These are phyloP conservation scores for Plantago rigida DNA, from an alignment of 305 asterid genomes.

Conservation along the genomic window DNA sequence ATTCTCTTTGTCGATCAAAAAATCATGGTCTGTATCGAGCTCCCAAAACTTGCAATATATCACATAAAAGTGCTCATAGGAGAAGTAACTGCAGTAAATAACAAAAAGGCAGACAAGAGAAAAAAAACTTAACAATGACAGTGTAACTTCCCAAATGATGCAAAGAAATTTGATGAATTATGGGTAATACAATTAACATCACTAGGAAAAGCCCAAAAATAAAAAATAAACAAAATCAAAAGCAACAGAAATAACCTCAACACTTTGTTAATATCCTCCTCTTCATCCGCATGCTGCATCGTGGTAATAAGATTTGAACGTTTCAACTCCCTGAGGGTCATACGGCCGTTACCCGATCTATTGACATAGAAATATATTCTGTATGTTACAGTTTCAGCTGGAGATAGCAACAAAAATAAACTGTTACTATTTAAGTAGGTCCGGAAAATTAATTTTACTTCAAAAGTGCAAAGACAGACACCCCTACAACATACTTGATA, in stretches of 20 bases:
- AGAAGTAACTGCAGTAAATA: slow-evolving; percentile 66
- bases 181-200: no score
- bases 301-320: slow-evolving; percentile 76
- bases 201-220: not conserved
- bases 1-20: slow-evolving; percentile 89
- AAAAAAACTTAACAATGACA: not conserved
- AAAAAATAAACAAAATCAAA: slow-evolving; percentile 1
- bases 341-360: slow-evolving; percentile 77
- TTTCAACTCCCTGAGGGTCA: slow-evolving; percentile 86
- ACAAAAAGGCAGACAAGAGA: slow-evolving; percentile 17
- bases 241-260: slow-evolving; percentile 49
- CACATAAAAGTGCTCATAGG: slow-evolving; percentile 97
- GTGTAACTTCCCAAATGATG: not conserved
- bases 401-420: slow-evolving; percentile 37
- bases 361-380: slow-evolving; percentile 95
- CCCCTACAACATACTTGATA: no score
- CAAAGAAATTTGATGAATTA: no score
- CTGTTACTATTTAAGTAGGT: slow-evolving; percentile 10
- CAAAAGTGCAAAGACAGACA: not conserved
- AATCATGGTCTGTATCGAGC: slow-evolving; percentile 95
- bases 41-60: slow-evolving; percentile 99
- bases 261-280: slow-evolving; percentile 96
- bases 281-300: slow-evolving; percentile 98
- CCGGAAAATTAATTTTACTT: slow-evolving; percentile 9
- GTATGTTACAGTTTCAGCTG: slow-evolving; percentile 98